Conservation (phyloP, 2,329 filamentous ascomycete species). For the Mycocentrospora acerina region DNA sequence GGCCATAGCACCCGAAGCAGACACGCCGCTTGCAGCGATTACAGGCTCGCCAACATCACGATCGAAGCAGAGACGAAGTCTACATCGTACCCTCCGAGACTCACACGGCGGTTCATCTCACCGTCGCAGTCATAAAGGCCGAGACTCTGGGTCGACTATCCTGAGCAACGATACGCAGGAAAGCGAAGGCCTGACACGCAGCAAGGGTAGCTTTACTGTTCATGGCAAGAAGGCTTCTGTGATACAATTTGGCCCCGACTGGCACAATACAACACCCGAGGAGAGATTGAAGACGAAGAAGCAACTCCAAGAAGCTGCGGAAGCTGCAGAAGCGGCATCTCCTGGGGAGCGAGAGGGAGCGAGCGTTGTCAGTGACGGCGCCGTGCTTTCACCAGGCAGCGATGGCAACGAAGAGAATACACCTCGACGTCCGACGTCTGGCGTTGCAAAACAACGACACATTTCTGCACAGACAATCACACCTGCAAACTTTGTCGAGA, state of each 20-base stretch:
- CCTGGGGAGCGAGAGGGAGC: constrained; percentile 30
- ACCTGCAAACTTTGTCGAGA: constrained; percentile 28
- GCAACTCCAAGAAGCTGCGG: constrained; percentile 37
- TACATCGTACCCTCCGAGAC: constrained; percentile 88
- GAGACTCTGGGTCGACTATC: constrained; percentile 66
- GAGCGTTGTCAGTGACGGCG: constrained; percentile 26
- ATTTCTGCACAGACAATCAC: constrained; percentile 40
- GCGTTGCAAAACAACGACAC: constrained; percentile 37
- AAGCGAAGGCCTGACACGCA: constrained; percentile 72
- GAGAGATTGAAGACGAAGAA: constrained; percentile 43
- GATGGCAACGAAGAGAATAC: constrained; percentile 23
- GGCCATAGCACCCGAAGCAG: constrained; percentile 33
- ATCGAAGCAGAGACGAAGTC: constrained; percentile 75
- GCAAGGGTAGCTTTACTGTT: constrained; percentile 87
- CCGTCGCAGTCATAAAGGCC: constrained; percentile 74
- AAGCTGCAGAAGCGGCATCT: constrained; percentile 21
- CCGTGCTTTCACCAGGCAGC: constrained; percentile 19
- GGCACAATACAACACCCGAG: constrained; percentile 61
- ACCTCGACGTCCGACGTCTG: constrained; percentile 23
- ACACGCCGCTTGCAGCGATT: constrained; percentile 25
- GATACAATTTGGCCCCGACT: constrained; percentile 92
- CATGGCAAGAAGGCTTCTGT: constrained; percentile 98
- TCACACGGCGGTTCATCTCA: constrained; percentile 64
- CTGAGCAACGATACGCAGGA: constrained; percentile 50
- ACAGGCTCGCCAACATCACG: constrained; percentile 54